Evolutionary conservation across 805 yeast species (phyloP), one percentile per base, ranked within the genome.

Genomic region (Wickerhamomyces silvicola): DNA sequence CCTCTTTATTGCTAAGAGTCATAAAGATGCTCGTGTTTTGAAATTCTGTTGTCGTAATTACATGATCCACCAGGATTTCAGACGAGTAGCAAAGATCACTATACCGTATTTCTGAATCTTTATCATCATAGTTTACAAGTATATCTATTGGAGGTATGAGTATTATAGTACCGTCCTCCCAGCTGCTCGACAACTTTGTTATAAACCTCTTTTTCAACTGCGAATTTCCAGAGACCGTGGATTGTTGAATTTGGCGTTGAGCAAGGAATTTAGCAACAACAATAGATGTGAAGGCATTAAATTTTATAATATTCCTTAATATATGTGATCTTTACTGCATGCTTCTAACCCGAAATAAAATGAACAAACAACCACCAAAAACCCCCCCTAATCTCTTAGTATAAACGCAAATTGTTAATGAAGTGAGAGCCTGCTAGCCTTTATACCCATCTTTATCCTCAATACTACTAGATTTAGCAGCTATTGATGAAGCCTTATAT

Each of bases 171-270:
- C 63, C 64, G 23, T 79, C 38, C 54, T 56, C 26, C 47, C 52
- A 35, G 18, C 43, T 27, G n/a, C 8, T 28, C 24, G 2, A 63
- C 45, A 16, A 80, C 46, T 30, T 54, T 64, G 4, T 56, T 49
- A 22, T 75, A 62, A 7, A 73, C 59, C n/a, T 62, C 64, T 36
- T n/a, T n/a, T 64, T 68, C 31, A 68, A 57, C 11, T 77, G 68
- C 0, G 68, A 60, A n/a, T 54, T 56, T 6, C 53, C 37, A 2
- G n/a, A n/a, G 75, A 75, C 35, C 59, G 62, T 0, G 81, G 79
- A 43, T 80, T 75, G 57, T 80, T 78, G 61, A 82, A 80, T 6
- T 81, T 54, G 23, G 76, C 66, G 52, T 81, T 76, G 20, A 81
- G 58, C 22, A 78, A 59, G 7, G 88, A 86, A 45, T 81, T 80